phyloP scores from a whole-genome alignment of 164 flowering plant genomes.

The Platanus orientalis region DNA sequence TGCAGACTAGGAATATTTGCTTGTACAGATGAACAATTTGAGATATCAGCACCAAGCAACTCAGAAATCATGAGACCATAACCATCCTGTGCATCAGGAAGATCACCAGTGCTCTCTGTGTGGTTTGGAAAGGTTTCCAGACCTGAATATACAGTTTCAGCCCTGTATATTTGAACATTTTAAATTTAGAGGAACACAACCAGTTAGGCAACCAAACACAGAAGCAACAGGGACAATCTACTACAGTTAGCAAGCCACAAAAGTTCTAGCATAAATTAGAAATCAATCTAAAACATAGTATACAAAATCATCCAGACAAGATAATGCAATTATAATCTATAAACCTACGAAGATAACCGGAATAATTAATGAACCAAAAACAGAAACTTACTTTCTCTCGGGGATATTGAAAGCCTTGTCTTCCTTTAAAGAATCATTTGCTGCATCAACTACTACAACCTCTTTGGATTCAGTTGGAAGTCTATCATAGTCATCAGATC shows the following conservation, averaged over 20 bases:
- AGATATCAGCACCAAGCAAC: conserved; percentile 56
- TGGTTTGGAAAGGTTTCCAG: conserved; percentile 50
- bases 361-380: not conserved
- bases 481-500: conserved; percentile 28
- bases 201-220: conserved; percentile 4
- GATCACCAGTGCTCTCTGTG: conserved; percentile 34
- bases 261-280: not conserved
- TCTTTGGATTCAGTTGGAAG: conserved; percentile 36
- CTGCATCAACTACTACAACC: conserved; percentile 66
- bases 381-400: conserved; percentile 39
- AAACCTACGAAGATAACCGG: conserved; percentile 1
- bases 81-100: conserved; percentile 64
- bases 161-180: conserved; percentile 35
- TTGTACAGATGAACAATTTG: conserved; percentile 57
- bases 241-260: not conserved
- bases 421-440: conserved; percentile 44
- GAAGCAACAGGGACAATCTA: not conserved
- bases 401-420: conserved; percentile 25
- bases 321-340: not conserved
- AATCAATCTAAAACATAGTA: conserved; percentile 2
- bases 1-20: conserved; percentile 51
- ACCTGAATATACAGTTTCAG: conserved; percentile 39
- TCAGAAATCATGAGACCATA: conserved; percentile 85
- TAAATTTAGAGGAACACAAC: conserved; percentile 10
- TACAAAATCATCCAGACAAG: not conserved